A percentile compares a stretch with the other conserved stretches of the same genome.
Conservation (phyloP, 2,329 filamentous ascomycete species). For the Aspergillus sp. region DNA sequence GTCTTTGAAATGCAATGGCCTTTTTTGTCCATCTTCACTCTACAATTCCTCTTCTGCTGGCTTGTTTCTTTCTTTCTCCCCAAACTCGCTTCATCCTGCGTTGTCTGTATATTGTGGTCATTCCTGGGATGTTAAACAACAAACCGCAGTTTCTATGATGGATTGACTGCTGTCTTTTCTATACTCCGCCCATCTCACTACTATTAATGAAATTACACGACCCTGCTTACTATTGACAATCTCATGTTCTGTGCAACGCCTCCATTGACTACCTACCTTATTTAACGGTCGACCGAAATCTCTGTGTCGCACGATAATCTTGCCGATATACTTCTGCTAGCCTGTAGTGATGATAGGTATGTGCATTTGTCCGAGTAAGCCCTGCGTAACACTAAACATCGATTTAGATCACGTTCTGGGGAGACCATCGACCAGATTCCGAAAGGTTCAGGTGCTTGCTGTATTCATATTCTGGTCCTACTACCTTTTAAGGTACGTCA, state of each 20-base stretch:
- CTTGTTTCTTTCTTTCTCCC: background rate
- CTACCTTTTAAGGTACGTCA: constrained; percentile 72
- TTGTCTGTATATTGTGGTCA: background rate
- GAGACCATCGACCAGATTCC: constrained; percentile 84
- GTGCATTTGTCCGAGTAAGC: background rate
- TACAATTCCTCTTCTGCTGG: background rate
- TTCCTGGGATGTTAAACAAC: background rate
- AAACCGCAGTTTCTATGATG: background rate
- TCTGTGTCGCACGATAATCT: background rate
- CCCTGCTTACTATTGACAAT: background rate
- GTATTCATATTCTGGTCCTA: constrained; percentile 89
- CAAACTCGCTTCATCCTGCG: background rate
- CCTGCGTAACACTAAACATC: constrained; percentile 3
- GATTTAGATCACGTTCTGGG: constrained; percentile 80
- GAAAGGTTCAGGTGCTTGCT: constrained; percentile 86
- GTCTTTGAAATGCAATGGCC: constrained; percentile 4
- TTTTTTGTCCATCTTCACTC: background rate
- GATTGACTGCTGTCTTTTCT: background rate
- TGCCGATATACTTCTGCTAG: background rate
- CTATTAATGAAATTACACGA: background rate
- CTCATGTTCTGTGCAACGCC: background rate
- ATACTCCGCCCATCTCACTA: background rate
- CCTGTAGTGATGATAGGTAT: constrained; percentile 34
- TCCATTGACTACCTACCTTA: background rate
- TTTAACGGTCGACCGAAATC: background rate